These are phyloP conservation scores for Anthoceros angustus DNA, from an alignment of 225 moss, liverwort and hornwort genomes.

Conservation along the genomic window DNA sequence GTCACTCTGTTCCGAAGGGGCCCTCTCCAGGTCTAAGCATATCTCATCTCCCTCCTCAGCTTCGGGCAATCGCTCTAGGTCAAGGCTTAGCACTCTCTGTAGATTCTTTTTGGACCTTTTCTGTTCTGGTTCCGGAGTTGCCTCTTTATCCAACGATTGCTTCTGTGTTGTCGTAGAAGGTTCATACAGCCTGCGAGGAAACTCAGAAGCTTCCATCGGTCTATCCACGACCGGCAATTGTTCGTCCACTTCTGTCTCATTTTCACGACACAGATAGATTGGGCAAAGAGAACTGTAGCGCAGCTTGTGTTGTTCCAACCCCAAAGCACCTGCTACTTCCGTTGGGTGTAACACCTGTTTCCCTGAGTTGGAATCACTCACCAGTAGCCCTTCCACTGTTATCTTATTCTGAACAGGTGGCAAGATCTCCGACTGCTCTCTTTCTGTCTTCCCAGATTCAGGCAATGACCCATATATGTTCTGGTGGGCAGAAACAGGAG, in stretches of 20 bases:
- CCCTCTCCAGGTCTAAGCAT: conserved; percentile 23
- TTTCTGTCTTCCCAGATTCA: neutral
- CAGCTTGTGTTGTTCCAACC: conserved; percentile 47
- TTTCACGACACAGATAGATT: conserved; percentile 22
- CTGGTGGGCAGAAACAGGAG: conserved; percentile 29
- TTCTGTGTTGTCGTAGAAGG: conserved; percentile 7
- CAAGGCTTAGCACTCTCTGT: conserved; percentile 59
- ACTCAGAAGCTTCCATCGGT: conserved; percentile 3
- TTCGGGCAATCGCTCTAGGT: conserved; percentile 76
- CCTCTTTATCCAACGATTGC: conserved; percentile 18
- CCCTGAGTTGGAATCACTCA: conserved; percentile 55
- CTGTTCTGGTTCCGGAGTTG: conserved; percentile 40
- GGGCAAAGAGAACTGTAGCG: conserved; percentile 63
- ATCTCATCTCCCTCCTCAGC: conserved; percentile 50
- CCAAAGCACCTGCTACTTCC: conserved; percentile 45
- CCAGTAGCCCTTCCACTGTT: conserved; percentile 46
- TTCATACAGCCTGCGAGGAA: neutral
- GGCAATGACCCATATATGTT: conserved; percentile 8
- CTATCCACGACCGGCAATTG: conserved; percentile 5
- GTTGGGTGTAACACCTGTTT: conserved; percentile 56
- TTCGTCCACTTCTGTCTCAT: conserved; percentile 20
- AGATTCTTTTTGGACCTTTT: conserved; percentile 76
- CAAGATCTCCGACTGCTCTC: conserved; percentile 21
- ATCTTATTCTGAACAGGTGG: conserved; percentile 36
- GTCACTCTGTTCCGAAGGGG: conserved; percentile 3